Conservation (phyloP, 495 filamentous ascomycete species). For the Letharia columbiana region DNA sequence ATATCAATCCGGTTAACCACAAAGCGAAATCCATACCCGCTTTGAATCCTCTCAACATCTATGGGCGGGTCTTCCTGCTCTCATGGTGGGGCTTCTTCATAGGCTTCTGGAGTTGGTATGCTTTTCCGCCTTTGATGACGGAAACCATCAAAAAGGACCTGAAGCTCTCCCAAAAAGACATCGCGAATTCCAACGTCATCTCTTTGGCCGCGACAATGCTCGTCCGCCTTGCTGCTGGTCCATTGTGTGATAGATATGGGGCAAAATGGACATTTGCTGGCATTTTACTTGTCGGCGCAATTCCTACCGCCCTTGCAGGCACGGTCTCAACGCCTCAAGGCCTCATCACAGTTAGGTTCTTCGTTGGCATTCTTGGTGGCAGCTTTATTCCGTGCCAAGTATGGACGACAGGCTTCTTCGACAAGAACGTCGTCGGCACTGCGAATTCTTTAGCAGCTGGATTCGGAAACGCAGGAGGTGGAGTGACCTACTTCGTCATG, state of each 20-base stretch:
- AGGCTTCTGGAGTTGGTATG: slow-evolving; percentile 82
- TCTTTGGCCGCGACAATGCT: slow-evolving; percentile 73
- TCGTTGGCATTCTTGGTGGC: slow-evolving; percentile 85
- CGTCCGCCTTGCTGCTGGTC: slow-evolving; percentile 69
- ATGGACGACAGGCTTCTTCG: slow-evolving; percentile 90
- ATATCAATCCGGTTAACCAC: slow-evolving; percentile 61
- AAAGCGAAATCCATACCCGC: slow-evolving; percentile 78
- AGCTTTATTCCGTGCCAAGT: slow-evolving; percentile 92
- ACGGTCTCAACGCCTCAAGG: slow-evolving; percentile 59
- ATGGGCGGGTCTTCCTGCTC: slow-evolving; percentile 88
- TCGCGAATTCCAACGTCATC: slow-evolving; percentile 87
- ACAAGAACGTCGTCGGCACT: slow-evolving; percentile 88
- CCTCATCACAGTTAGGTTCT: slow-evolving; percentile 73
- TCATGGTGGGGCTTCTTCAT: slow-evolving; percentile 93
- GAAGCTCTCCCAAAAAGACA: slow-evolving; percentile 54
- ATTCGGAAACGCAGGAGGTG: slow-evolving; percentile 82
- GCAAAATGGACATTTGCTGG: slow-evolving; percentile 71
- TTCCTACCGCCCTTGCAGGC: slow-evolving; percentile 79
- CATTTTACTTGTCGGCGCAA: slow-evolving; percentile 57
- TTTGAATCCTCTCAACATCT: slow-evolving; percentile 68
- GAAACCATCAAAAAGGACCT: slow-evolving; percentile 73
- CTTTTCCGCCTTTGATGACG: slow-evolving; percentile 70
- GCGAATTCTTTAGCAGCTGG: slow-evolving; percentile 82
- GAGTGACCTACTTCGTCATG: slow-evolving; percentile 85
- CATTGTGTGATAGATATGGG: slow-evolving; percentile 76